Evolutionary conservation across 441 rosid species (phyloP), one percentile per base, ranked within the genome.

Genomic region (Populus hybrid): DNA sequence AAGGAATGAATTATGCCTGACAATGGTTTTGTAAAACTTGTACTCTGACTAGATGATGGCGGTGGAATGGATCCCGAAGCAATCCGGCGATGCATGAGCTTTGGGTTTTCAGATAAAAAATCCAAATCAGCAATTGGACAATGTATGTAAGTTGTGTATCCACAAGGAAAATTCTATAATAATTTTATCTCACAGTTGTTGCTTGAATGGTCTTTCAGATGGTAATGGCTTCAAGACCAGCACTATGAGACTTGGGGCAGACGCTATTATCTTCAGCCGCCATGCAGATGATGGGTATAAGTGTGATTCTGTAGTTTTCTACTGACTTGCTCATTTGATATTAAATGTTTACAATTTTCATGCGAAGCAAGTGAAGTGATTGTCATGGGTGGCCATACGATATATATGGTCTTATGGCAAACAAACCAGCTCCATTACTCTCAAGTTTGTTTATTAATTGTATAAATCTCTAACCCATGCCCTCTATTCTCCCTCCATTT

Each of bases 171-270:
- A 32, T 78, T 53, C 26, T 34, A 76, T 42, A 40, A 70, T 83
- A 77, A 36, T 53, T 46, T 79, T 72, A 59, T 80, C 67, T n/a
- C 9, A 42, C 75, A 68, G 72, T 87, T 76, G 71, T 77, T 68
- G 28, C 72, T 74, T 75, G 69, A 74, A 63, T 87, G 81, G 69
- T 74, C 74, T 84, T 88, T 71, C 88, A 96, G 99, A 96, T 89
- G 99, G 98, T 50, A 96, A 96, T 85, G 98, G 99, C 80, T 96
- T 94, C 88, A 96, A 96, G 91, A 96, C 99, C 24, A 91, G 99
- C 88, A 87, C 98, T 74, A 94, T 94, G 98, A 89, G 99, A 84
- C 98, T 96, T 76, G 98, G 99, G 75, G 97, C 95, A 74, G 98
- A 94, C 83, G 99, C 90, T 70, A 86, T 96, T 53, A 98, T 96